Base-by-base conservation (phyloP, 2,329 filamentous ascomycete species). In the Periconia sp. region DNA sequence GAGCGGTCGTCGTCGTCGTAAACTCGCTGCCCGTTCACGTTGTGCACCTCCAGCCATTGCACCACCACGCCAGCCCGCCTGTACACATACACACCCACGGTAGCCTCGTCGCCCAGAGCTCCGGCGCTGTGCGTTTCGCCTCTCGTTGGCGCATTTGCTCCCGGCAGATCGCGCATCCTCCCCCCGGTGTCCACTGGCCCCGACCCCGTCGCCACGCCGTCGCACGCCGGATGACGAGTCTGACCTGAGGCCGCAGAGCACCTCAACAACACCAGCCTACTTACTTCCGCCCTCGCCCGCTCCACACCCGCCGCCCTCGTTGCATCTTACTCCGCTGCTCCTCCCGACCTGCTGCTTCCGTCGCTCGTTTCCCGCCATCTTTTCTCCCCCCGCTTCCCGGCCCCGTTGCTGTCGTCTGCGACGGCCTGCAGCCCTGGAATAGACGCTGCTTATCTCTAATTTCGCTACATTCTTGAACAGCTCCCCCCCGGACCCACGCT, bases 401-500 rank as follows among this genome's bases (percentile, higher is more conserved):
- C 12, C 23, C 13, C 13, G 29, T 26, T 13, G n/a, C 15, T 25
- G 36, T 31, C 30, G 28, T 40, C 38, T 34, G 19, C 26, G 18
- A 34, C 38, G 38, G 30, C 38, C 22, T 30, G 29, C 16, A 32
- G 15, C 28, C 29, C 40, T n/a, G n/a, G n/a, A n/a, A n/a, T 23
- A 24, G 4, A 7, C 22, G 5, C 22, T 33, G 48, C 38, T 52
- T 43, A 43, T 52, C 40, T 39, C 34, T 52, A 48, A 43, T 43
- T 49, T 50, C 47, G 40, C 44, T 45, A 31, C 43, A 40, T 48
- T 42, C 36, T 43, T 43, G 33, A 26, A 31, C 9, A 18, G 5
- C n/a, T 13, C 22, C 38, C 44, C 38, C 39, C 40, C 32, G 38
- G 37, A 39, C 43, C 41, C 43, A 46, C 57, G 48, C 56, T 39